These are phyloP conservation scores for Coriaria nepalensis DNA, from an alignment of 306 rosid genomes.

Conservation along the genomic window DNA sequence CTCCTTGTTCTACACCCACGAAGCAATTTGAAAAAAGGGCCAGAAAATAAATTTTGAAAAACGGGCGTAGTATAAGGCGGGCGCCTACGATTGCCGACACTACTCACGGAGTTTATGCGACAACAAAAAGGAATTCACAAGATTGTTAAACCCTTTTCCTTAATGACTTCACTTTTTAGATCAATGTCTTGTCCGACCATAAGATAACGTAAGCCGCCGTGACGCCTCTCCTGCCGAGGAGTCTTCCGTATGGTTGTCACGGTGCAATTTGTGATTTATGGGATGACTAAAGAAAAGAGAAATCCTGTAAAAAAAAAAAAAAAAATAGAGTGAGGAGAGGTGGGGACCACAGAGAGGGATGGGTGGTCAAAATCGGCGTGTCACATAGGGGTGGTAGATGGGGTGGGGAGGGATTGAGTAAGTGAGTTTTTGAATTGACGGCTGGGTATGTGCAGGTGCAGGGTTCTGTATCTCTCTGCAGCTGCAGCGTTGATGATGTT, in stretches of 20 bases:
- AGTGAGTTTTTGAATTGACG: slow-evolving; percentile 28
- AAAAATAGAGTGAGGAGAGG: not conserved
- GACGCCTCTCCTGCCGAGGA: slow-evolving; percentile 42
- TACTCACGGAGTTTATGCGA: slow-evolving; percentile 13
- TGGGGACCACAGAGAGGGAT: slow-evolving; percentile 9
- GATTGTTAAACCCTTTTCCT: too few species aligned
- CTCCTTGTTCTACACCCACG: too few species aligned
- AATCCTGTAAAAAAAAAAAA: not conserved
- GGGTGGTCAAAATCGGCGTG: not conserved
- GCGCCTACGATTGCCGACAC: slow-evolving; percentile 25
- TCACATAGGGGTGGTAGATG: too few species aligned
- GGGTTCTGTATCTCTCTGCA: not conserved
- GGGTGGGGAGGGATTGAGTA: slow-evolving; percentile 1
- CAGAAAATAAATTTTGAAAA: too few species aligned
- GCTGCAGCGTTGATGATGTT: not conserved
- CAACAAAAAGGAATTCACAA: too few species aligned
- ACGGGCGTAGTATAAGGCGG: not conserved
- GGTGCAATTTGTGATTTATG: not conserved
- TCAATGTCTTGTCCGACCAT: not conserved
- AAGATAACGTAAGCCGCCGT: slow-evolving; percentile 20
- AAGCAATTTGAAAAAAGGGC: too few species aligned
- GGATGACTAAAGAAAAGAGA: not conserved
- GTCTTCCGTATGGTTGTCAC: slow-evolving; percentile 10
- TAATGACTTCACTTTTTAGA: too few species aligned
- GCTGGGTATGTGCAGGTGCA: slow-evolving; percentile 10